Evolutionary conservation across 257 asterid genomes (phyloP).

Genomic region (Echites panduratus): DNA sequence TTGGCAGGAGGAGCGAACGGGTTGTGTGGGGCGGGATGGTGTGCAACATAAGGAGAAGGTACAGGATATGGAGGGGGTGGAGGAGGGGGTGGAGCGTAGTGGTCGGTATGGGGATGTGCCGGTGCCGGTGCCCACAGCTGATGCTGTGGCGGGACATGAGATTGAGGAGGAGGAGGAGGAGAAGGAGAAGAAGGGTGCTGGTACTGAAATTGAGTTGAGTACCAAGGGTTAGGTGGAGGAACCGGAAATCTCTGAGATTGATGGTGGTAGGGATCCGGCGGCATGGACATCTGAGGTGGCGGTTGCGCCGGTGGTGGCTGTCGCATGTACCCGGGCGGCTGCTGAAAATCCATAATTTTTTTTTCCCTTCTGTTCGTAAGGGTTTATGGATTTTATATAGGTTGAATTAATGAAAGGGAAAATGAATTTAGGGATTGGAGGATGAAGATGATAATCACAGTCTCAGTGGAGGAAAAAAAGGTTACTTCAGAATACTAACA

Average conservation of each 20-base stretch:
- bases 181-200: conserved; percentile 52
- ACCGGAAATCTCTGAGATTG: conserved; percentile 23
- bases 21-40: conserved; percentile 44
- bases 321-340: conserved; percentile 49
- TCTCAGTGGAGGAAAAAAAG: neutral
- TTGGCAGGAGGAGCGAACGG: conserved; percentile 49
- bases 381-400: conserved; percentile 28
- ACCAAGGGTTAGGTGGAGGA: conserved; percentile 40
- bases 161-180: conserved; percentile 54
- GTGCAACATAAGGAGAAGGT: conserved; percentile 41
- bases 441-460: neutral
- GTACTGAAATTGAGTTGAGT: conserved; percentile 63
- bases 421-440: neutral
- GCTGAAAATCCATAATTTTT: conserved; percentile 53
- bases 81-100: conserved; percentile 35
- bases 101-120: conserved; percentile 18
- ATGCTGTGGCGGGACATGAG: conserved; percentile 45
- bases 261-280: conserved; percentile 20
- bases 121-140: conserved; percentile 47
- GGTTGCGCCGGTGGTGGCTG: conserved; percentile 44
- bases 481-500: too few species aligned
- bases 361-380: neutral
- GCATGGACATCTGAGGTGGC: conserved; percentile 23
- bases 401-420: neutral
- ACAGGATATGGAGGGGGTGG: conserved; percentile 28